phyloP scores from a whole-genome alignment of 768 basidiomycete genomes.

The Gymnopilus junonius region DNA sequence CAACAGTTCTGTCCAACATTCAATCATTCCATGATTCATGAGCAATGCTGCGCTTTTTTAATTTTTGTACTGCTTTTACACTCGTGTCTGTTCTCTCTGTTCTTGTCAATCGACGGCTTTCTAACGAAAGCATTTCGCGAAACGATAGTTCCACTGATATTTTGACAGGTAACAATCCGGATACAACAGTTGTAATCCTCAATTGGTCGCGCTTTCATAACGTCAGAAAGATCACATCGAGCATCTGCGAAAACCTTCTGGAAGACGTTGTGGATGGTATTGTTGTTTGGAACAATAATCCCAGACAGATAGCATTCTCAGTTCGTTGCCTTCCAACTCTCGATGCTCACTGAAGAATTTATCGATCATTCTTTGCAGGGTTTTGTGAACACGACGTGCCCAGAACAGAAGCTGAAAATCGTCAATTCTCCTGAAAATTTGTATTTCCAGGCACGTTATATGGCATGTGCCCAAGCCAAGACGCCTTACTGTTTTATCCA shows the following conservation, averaged over 20 bases:
- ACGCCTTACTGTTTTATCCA: slow-evolving; percentile 69
- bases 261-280: slow-evolving; percentile 51
- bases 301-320: slow-evolving; percentile 40
- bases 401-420: slow-evolving; percentile 48
- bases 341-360: neutral
- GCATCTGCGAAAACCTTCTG: slow-evolving; percentile 52
- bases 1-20: neutral
- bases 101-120: neutral
- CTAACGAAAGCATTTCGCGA: neutral
- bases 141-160: neutral
- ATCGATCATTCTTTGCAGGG: slow-evolving; percentile 32
- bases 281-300: slow-evolving; percentile 69
- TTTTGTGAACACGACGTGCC: slow-evolving; percentile 46
- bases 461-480: slow-evolving; percentile 54
- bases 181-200: slow-evolving; percentile 60
- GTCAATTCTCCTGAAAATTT: slow-evolving; percentile 60
- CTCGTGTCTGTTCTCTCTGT: slow-evolving; percentile 11
- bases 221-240: slow-evolving; percentile 55
- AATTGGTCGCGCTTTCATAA: slow-evolving; percentile 74
- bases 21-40: neutral
- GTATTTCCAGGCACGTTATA: slow-evolving; percentile 65
- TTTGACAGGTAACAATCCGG: slow-evolving; percentile 7
- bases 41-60: slow-evolving; percentile 19
- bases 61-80: neutral
- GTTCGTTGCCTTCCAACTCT: slow-evolving; percentile 34